Evolutionary conservation across 805 yeast species (phyloP).

Genomic region (Ogataea chonburiensis): DNA sequence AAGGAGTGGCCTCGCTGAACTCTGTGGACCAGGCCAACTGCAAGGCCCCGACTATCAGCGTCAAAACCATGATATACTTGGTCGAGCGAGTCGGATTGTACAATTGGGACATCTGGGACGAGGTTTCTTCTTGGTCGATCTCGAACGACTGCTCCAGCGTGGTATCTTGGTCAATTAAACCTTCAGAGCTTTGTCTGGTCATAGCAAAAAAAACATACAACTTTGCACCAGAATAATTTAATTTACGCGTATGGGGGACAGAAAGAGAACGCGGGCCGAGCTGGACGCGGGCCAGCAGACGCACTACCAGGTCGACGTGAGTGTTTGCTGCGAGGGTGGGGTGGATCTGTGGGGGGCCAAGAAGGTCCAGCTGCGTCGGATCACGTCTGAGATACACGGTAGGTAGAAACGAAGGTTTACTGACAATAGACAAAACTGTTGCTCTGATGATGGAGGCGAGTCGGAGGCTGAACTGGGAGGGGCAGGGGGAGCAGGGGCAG

Average conservation of each 20-base stretch:
- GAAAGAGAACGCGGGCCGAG: slow-evolving; percentile 7
- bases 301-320: too few species aligned
- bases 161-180: slow-evolving; percentile 4
- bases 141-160: slow-evolving; percentile 3
- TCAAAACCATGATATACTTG: slow-evolving; percentile 43
- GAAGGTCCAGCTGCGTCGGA: slow-evolving; percentile 15
- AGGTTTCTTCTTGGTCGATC: slow-evolving; percentile 1
- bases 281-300: background rate
- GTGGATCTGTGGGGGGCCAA: background rate
- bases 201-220: slow-evolving; percentile 8
- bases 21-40: slow-evolving; percentile 68
- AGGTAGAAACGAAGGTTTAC: slow-evolving; percentile 11
- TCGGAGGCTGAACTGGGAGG: slow-evolving; percentile 15
- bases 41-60: slow-evolving; percentile 53
- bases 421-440: slow-evolving; percentile 25
- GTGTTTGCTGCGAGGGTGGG: too few species aligned
- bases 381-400: slow-evolving; percentile 26
- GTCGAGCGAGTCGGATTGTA: slow-evolving; percentile 46
- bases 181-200: slow-evolving; percentile 9
- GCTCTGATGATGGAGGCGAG: slow-evolving; percentile 33
- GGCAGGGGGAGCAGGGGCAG: too few species aligned
- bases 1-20: slow-evolving; percentile 63
- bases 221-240: slow-evolving; percentile 10
- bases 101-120: slow-evolving; percentile 16
- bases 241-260: slow-evolving; percentile 10